Evolutionary conservation across 1,139 yeast species (phyloP), one percentile per base, ranked within the genome.

Genomic region (Pichia sp.): DNA sequence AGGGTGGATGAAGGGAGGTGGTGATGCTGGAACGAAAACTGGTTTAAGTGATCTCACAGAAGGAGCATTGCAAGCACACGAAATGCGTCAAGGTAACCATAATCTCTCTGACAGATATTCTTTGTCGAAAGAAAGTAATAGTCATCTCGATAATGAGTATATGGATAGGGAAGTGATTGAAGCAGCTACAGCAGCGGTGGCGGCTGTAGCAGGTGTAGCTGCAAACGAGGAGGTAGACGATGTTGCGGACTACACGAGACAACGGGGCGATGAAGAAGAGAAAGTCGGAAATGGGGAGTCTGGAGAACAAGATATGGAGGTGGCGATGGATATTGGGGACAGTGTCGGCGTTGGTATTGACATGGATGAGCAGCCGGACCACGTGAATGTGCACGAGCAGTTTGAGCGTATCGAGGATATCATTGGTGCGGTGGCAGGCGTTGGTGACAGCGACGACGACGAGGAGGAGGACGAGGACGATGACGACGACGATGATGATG

Each of bases 381-480:
- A 33, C 21, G 15, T 24, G 52, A 47, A 38, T 49, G 46, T 24
- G 44, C 45, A 28, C 51, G 45, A 9, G 50, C 30, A 26, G 30
- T 26, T 26, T 14, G 30, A 26, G 18, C 30, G 30, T 4, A 26
- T 26, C 15, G 30, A 26, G 12, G 30, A 26, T 6, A 26, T 26
- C 18, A 26, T 26, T 6, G 30, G 28, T 6, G 9, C 15, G 5
- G 28, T 26, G n/a, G 28, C 9, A 5, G 28, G 5, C 17, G 17
- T 44, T 26, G 54, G 44, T 32, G 50, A 32, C 30, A 43, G 39
- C 6, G 44, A 41, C 14, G 28, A 35, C n/a, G 40, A 43, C 14
- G 42, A 34, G 23, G 50, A 36, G 28, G 50, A 36, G 37, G 46
- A 7, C 8, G 30, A 14, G 6, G 30, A n/a, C 17, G 28, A 10